Evolutionary conservation across 352 stramenopile genomes (phyloP).

Genomic region (Pythium utonaiense): DNA sequence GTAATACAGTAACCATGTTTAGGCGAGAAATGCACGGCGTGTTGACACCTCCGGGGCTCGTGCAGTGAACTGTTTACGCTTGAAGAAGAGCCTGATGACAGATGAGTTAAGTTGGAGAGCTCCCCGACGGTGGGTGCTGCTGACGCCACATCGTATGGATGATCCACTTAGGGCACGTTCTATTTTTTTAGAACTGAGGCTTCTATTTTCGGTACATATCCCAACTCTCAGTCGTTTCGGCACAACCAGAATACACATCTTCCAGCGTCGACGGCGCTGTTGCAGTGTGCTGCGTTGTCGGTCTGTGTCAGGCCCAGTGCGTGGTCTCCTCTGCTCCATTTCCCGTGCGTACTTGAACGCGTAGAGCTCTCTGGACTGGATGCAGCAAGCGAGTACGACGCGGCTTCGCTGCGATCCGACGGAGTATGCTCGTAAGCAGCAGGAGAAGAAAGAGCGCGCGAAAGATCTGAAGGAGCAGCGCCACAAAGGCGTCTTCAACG

Average conservation of each 20-base stretch:
- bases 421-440: conserved; percentile 77
- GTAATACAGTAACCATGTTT: too few species aligned
- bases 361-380: conserved; percentile 17
- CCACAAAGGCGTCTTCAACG: conserved; percentile 59
- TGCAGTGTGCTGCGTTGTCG: background rate
- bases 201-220: conserved; percentile 1
- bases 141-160: too few species aligned
- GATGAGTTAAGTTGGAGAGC: too few species aligned
- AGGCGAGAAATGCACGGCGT: too few species aligned
- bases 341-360: background rate
- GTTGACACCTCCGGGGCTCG: too few species aligned
- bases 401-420: conserved; percentile 73
- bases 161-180: too few species aligned
- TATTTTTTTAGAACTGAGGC: background rate
- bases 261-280: background rate
- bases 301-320: background rate
- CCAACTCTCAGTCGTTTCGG: background rate
- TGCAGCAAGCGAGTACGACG: conserved; percentile 39
- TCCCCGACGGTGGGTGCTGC: too few species aligned
- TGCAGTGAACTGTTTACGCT: too few species aligned
- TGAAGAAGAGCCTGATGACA: too few species aligned
- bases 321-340: background rate
- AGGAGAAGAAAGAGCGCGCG: conserved; percentile 71
- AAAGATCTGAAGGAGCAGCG: conserved; percentile 72
- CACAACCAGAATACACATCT: background rate